Evolutionary conservation across 73 alveolate genomes (phyloP), one percentile per base, ranked within the genome.

Genomic region (Paramecium tetraurelia): DNA sequence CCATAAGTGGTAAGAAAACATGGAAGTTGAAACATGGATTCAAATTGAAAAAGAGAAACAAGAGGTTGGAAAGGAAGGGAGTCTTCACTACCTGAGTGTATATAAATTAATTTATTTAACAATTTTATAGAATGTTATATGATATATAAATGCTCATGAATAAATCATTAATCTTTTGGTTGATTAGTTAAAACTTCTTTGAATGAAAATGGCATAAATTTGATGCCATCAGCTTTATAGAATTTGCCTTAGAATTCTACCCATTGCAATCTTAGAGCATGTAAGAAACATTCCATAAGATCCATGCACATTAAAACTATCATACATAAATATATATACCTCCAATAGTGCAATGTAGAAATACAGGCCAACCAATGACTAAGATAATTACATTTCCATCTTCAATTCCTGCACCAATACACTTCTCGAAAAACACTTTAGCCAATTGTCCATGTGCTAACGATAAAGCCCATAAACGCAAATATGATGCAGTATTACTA

Each of bases 381-480:
- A 96, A 83, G 59, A 94, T 50, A 29, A 96, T 40, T 69, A 96
- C 96, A 87, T 96, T 96, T 53, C 93, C 86, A 12, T 89, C 94
- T 14, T 85, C 93, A 16, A 97, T 96, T n/a, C 97, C 93, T 38
- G 94, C 97, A 40, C 96, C 95, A 58, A 98, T 59, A 50, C 98
- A 88, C 75, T 98, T 97, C 88, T 97, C 99, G 90, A 97, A 96
- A 97, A 98, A 98, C 18, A 98, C 99, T 70, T 97, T 96, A 33
- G 99, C 97, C 59, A 98, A 95, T 93, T 98, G 97, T 21, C 98
- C 97, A 93, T 98, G 99, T 9, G 99, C 99, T 27, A 98, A 97
- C n/a, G 98, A 93, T 72, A 98, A 96, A 11, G 99, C 99, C 99
- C 99, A 98, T 31, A 98, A 95, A 95, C 99, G 98, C 70, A 98